A percentile compares a stretch with the other conserved stretches of the same genome.
These are phyloP conservation scores for Plantago ovata DNA, from an alignment of 257 asterid species.

Conservation along the genomic window DNA sequence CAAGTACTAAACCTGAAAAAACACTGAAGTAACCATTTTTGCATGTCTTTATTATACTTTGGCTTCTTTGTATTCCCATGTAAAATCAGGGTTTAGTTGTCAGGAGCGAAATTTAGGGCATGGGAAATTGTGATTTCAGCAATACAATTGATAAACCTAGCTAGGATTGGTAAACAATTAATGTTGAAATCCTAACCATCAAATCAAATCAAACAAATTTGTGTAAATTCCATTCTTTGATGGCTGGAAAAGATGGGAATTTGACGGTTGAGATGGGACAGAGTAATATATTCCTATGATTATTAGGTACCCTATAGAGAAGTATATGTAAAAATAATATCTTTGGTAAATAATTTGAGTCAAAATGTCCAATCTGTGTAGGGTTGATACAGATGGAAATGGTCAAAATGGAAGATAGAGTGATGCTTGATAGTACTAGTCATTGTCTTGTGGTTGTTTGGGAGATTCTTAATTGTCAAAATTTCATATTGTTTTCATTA, in stretches of 20 bases:
- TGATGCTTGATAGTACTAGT: conserved; percentile 2
- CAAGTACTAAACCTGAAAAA: conserved; percentile 2
- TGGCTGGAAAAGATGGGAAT: conserved; percentile 28
- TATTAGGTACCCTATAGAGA: conserved; percentile 13
- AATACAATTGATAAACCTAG: not conserved
- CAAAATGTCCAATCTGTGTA: conserved; percentile 30
- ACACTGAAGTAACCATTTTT: conserved; percentile 24
- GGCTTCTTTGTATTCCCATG: conserved; percentile 33
- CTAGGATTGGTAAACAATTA: conserved; percentile 22
- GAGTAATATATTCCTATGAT: conserved; percentile 28
- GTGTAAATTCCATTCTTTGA: conserved; percentile 8
- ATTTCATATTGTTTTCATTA: too few relatives aligned
- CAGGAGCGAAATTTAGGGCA: conserved; percentile 4
- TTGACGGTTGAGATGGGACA: conserved; percentile 45
- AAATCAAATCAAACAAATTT: conserved; percentile 38
- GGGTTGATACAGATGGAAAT: conserved; percentile 19
- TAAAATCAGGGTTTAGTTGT: conserved; percentile 25
- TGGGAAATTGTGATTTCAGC: conserved; percentile 13
- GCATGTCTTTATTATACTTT: conserved; percentile 34
- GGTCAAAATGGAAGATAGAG: not conserved
- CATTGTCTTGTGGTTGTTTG: not conserved
- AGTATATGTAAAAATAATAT: conserved; percentile 6
- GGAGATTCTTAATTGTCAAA: not conserved
- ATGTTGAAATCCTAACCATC: conserved; percentile 51
- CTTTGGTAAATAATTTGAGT: conserved; percentile 16